Evolutionary conservation across 495 filamentous ascomycete genomes (phyloP).

Genomic region (Penicillium canariense): DNA sequence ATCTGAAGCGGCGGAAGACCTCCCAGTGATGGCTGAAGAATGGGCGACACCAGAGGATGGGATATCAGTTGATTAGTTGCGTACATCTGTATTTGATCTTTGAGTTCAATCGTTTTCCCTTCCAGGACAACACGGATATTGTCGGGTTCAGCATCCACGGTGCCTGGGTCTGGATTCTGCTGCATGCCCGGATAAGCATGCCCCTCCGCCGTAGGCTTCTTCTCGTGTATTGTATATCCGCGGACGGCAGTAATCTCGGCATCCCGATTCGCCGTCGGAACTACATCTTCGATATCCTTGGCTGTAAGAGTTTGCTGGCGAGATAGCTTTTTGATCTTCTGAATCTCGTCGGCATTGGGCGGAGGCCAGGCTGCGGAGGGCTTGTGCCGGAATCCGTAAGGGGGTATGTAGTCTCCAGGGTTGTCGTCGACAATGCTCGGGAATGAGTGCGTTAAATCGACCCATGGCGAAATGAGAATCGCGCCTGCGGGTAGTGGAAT

Average conservation of each 20-base stretch:
- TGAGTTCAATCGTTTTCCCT: slow-evolving; percentile 71
- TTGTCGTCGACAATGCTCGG: slow-evolving; percentile 76
- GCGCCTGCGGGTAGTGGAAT: slow-evolving; percentile 84
- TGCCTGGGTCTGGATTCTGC: slow-evolving; percentile 22
- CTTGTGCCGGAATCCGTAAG: slow-evolving; percentile 79
- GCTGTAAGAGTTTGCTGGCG: slow-evolving; percentile 34
- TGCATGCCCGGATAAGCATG: slow-evolving; percentile 39
- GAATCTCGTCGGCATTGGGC: slow-evolving; percentile 70
- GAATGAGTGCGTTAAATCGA: slow-evolving; percentile 90
- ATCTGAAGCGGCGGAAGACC: slow-evolving; percentile 86
- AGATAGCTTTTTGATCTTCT: slow-evolving; percentile 38
- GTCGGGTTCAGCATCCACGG: slow-evolving; percentile 36
- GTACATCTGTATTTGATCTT: slow-evolving; percentile 95
- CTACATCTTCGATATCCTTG: slow-evolving; percentile 19
- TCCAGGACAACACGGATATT: slow-evolving; percentile 59
- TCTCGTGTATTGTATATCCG: slow-evolving; percentile 39
- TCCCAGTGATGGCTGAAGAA: slow-evolving; percentile 80
- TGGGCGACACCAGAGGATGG: slow-evolving; percentile 87
- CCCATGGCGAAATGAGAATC: slow-evolving; percentile 90
- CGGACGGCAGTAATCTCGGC: slow-evolving; percentile 38
- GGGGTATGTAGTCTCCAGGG: slow-evolving; percentile 80
- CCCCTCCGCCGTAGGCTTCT: slow-evolving; percentile 15
- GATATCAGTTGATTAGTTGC: slow-evolving; percentile 80
- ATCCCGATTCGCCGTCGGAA: slow-evolving; percentile 16
- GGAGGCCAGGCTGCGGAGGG: slow-evolving; percentile 90